Evolutionary conservation across 2,329 filamentous ascomycete genomes (phyloP).

Genomic region (Spiromastix sp.): DNA sequence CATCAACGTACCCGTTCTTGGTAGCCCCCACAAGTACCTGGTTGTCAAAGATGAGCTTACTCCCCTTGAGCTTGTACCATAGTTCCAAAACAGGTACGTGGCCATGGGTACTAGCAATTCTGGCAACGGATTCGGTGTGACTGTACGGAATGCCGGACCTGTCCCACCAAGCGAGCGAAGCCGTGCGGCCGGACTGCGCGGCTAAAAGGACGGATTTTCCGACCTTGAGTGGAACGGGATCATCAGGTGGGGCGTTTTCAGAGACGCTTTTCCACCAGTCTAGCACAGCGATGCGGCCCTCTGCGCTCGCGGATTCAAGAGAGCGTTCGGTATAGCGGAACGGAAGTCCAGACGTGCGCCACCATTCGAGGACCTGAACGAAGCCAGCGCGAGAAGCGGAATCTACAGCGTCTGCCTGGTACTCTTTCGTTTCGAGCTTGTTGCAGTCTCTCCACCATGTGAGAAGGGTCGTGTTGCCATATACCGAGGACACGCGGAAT

Average conservation of each 20-base stretch:
- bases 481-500: conserved; percentile 78
- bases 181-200: conserved; percentile 68
- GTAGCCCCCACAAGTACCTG: conserved; percentile 80
- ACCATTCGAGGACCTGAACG: conserved; percentile 80
- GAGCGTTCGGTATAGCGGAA: conserved; percentile 80
- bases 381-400: conserved; percentile 79
- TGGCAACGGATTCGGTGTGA: conserved; percentile 72
- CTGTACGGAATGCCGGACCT: conserved; percentile 67
- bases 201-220: conserved; percentile 77
- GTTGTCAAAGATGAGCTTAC: conserved; percentile 70
- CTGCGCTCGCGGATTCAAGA: conserved; percentile 75
- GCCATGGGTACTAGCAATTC: conserved; percentile 74
- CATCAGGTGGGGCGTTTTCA: conserved; percentile 44
- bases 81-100: conserved; percentile 74
- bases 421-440: conserved; percentile 76
- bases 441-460: conserved; percentile 85
- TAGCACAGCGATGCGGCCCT: conserved; percentile 74
- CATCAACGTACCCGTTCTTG: conserved; percentile 71
- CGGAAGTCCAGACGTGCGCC: conserved; percentile 69
- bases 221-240: conserved; percentile 55
- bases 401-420: conserved; percentile 75
- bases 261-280: conserved; percentile 84
- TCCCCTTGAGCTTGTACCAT: conserved; percentile 66
- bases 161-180: conserved; percentile 81
- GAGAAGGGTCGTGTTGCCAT: conserved; percentile 71